Evolutionary conservation across 1,284 basidiomycete species (phyloP).

Genomic region (Boletus sp.): DNA sequence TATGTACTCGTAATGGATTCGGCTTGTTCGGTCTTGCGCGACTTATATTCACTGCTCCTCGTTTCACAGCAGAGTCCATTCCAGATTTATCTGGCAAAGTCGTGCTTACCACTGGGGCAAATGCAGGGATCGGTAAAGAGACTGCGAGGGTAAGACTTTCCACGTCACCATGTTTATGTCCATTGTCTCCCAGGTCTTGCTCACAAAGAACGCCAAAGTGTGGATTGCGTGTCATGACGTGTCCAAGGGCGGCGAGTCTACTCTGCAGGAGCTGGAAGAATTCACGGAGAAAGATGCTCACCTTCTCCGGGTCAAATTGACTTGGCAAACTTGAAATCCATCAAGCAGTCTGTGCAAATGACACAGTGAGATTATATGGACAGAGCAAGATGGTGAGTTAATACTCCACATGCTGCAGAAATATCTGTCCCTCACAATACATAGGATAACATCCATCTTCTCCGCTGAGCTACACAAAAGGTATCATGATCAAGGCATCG

Average conservation of each 20-base stretch:
- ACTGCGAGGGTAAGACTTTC: conserved; percentile 20
- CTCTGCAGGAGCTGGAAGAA: conserved; percentile 48
- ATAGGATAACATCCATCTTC: conserved; percentile 30
- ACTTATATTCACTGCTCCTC: conserved; percentile 40
- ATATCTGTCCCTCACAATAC: background rate
- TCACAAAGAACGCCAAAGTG: conserved; percentile 58
- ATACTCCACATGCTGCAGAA: background rate
- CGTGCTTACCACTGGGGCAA: conserved; percentile 40
- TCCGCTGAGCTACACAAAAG: conserved; percentile 34
- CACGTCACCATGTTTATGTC: background rate
- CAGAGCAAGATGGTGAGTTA: conserved; percentile 12
- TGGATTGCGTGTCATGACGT: conserved; percentile 56
- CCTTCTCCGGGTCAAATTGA: conserved; percentile 57
- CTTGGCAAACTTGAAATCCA: conserved; percentile 49
- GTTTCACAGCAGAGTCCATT: conserved; percentile 44
- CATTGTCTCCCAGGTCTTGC: conserved; percentile 37
- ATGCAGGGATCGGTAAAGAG: conserved; percentile 36
- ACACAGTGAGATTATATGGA: conserved; percentile 5
- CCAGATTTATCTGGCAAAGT: conserved; percentile 48
- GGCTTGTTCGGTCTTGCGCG: conserved; percentile 7
- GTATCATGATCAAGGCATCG: conserved; percentile 33
- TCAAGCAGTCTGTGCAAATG: conserved; percentile 44
- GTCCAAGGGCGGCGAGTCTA: conserved; percentile 43
- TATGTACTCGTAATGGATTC: conserved; percentile 14
- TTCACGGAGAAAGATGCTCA: conserved; percentile 44